Base-by-base conservation (phyloP, 306 rosid species). In the Vigna trinervia region DNA sequence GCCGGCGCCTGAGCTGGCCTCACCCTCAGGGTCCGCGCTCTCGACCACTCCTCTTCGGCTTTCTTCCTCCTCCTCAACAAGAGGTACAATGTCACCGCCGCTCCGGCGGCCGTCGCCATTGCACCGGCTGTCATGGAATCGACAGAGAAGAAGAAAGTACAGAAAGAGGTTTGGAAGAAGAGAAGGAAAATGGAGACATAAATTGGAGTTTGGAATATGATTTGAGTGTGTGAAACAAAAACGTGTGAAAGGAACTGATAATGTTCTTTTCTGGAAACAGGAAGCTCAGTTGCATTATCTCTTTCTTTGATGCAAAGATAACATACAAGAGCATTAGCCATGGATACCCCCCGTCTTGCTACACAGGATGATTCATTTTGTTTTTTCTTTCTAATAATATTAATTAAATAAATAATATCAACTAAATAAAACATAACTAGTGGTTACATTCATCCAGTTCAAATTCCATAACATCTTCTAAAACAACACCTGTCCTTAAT, bases 81-180 rank as follows among this genome's bases (percentile, higher is more conserved):
- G 17, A 78, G 80, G 85, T 87, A 92, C 22, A 92, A 75, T 32
- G 90, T 46, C 78, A 87, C 86, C 22, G 88, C 89, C 39, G 92
- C 96, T 70, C 90, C 97, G 82, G 96, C 94, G 38, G 93, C 93
- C 30, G 96, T 90, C 28, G 85, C 96, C 92, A 89, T 73, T 73
- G 94, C 60, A 48, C 92, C 94, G 80, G 89, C 94, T 74, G 92
- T 93, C 97, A 92, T 92, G 51, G 56, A 73, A 81, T 53, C 71
- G n/a, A 66, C 23, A 1, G 68, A 61, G 43, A 60, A 32, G 38
- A 5, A 39, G 22, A 43, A 66, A 20, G 36, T 3, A 34, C 13
- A 15, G 1, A 36, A 28, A 5, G 12, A n/a, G 50, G 26, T 38
- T 36, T 8, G 46, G 6, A 8, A 8, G 19, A 39, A 10, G 0